These are phyloP conservation scores for Setomelanomma holmii DNA, from an alignment of 2,329 filamentous ascomycete genomes.

Conservation along the genomic window DNA sequence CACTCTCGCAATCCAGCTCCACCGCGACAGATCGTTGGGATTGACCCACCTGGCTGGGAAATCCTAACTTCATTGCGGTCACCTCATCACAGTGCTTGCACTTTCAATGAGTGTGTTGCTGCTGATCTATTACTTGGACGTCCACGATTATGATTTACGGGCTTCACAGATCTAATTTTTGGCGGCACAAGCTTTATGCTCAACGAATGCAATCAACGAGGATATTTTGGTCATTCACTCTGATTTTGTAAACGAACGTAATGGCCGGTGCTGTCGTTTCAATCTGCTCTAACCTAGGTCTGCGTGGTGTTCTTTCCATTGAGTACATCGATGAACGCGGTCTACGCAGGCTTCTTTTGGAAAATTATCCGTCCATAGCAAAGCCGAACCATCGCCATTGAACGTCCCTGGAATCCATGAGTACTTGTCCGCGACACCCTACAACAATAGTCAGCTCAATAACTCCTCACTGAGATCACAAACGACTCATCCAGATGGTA, in stretches of 20 bases:
- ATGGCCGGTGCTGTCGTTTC: not conserved
- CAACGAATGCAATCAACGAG: not conserved
- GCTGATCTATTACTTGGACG: no score
- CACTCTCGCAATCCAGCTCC: no score
- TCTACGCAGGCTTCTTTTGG: slow-evolving; percentile 43
- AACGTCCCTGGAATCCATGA: slow-evolving; percentile 48
- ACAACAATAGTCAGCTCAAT: slow-evolving; percentile 6
- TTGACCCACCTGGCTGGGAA: no score
- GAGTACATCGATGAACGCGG: slow-evolving; percentile 31
- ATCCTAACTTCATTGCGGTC: no score
- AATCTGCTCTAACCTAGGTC: not conserved
- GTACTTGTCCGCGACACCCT: slow-evolving; percentile 42
- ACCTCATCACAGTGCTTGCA: no score
- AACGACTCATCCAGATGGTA: slow-evolving; percentile 54
- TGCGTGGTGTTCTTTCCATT: slow-evolving; percentile 18
- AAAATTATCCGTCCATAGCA: slow-evolving; percentile 41
- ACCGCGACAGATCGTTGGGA: no score
- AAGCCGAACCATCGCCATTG: slow-evolving; percentile 41
- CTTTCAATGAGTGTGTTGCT: no score
- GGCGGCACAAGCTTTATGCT: no score
- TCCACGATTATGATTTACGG: no score
- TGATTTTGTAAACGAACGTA: not conserved
- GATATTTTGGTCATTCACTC: not conserved
- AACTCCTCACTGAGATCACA: not conserved
- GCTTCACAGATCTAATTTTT: no score